Base-by-base conservation (phyloP, 768 basidiomycete species). In the Phaeotremella fagi region DNA sequence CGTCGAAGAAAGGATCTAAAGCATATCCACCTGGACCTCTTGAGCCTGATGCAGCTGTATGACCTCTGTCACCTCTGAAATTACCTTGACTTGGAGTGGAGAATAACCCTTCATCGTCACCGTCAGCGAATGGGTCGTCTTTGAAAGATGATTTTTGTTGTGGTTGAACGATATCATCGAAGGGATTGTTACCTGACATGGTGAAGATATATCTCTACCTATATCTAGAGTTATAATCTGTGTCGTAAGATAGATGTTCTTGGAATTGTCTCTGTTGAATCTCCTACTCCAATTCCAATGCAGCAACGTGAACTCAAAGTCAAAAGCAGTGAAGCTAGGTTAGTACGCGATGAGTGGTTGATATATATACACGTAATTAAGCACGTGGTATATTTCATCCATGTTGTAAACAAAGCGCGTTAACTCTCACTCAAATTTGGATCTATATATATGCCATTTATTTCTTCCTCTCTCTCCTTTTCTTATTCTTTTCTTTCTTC, bases 1-100 rank as follows among this genome's bases (percentile, higher is more conserved):
- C 72, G 55, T 74, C 70, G 47, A 74, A 74, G 60, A 74, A 74
- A 0, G 66, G 65, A 59, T 74, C 72, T 44, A 74, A 38, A 24
- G 61, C 57, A 48, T 64, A 71, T 18, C 62, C 64, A 2, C 55
- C 52, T 24, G 54, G 48, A 42, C 50, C 57, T 48, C 33, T 3
- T 20, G 52, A 51, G 33, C 37, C 51, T 23, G 45, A 33, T 25
- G 38, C 36, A 22, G 25, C 22, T 31, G 42, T 45, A 24, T 59
- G 61, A 20, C 25, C 26, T 25, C 41, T 28, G 15, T 55, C 55
- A 15, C 44, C 27, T 28, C 48, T 50, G 24, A 29, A 31, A n/a
- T 41, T 12, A 25, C 35, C 56, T 33, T 7, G 16, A 33, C 9
- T 33, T 26, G 36, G 48, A 43, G 52, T 52, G 35, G 55, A 60